phyloP scores from a whole-genome alignment of 2,329 filamentous ascomycete species.

The Pseudogymnoascus sp. region DNA sequence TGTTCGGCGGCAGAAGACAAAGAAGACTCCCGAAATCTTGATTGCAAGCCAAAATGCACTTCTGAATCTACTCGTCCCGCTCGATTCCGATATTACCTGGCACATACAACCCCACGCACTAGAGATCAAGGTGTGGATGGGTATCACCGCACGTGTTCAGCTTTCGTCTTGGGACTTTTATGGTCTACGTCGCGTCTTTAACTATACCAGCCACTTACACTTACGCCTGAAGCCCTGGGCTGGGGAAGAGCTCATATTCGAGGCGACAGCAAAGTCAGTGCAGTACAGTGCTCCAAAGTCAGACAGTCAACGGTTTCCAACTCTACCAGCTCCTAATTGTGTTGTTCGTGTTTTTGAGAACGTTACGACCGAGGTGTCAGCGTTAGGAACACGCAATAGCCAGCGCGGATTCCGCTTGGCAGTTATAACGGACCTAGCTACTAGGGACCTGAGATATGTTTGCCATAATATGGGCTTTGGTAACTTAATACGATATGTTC shows the following conservation, averaged over 20 bases:
- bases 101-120: conserved; percentile 57
- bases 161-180: conserved; percentile 69
- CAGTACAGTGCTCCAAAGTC: conserved; percentile 69
- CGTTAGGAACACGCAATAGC: conserved; percentile 59
- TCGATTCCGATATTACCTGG: conserved; percentile 76
- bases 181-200: conserved; percentile 71
- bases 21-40: conserved; percentile 62
- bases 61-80: conserved; percentile 58
- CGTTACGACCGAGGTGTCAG: conserved; percentile 58
- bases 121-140: conserved; percentile 61
- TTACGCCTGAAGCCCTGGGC: conserved; percentile 58
- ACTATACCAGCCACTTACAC: conserved; percentile 71
- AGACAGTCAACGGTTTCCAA: conserved; percentile 62
- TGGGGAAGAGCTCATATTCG: conserved; percentile 62
- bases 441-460: conserved; percentile 67
- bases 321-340: conserved; percentile 64
- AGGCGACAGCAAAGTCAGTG: conserved; percentile 61
- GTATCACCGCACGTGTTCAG: conserved; percentile 62
- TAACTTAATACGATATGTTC: conserved; percentile 69
- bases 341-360: conserved; percentile 68
- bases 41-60: conserved; percentile 71
- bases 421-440: conserved; percentile 66
- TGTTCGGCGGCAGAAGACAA: conserved; percentile 59
- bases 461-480: conserved; percentile 59
- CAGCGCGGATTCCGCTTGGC: conserved; percentile 72